Conservation (phyloP, 2,329 filamentous ascomycete genomes). For the Cercospora janseana region DNA sequence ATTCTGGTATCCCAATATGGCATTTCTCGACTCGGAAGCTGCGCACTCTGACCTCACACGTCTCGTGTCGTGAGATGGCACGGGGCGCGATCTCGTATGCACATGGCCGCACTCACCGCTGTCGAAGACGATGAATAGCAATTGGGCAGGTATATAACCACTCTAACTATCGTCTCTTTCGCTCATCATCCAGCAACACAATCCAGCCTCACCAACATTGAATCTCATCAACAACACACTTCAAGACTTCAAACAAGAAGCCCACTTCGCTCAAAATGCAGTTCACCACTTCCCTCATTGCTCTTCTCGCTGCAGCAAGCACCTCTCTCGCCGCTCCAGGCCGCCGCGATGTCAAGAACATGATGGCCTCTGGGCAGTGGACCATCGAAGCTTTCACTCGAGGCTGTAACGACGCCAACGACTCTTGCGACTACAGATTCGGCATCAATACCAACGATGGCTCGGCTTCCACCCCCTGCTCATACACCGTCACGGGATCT, state of each 20-base stretch:
- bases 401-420: conserved; percentile 18
- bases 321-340: conserved; percentile 19
- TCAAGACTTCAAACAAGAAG: conserved; percentile 8
- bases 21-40: too few species aligned
- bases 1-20: too few species aligned
- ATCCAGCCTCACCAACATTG: not conserved
- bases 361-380: conserved; percentile 24
- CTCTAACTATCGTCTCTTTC: too few species aligned
- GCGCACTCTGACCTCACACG: too few species aligned
- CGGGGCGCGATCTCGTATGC: too few species aligned
- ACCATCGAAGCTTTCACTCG: conserved; percentile 27
- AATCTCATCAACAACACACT: not conserved
- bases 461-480: conserved; percentile 17
- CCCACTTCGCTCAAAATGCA: conserved; percentile 22
- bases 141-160: too few species aligned
- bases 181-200: conserved; percentile 6
- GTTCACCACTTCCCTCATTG: conserved; percentile 22
- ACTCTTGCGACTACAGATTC: conserved; percentile 23
- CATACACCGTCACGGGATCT: conserved; percentile 22
- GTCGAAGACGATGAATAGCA: too few species aligned
- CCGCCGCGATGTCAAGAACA: conserved; percentile 14
- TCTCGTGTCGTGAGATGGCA: too few species aligned
- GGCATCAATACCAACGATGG: conserved; percentile 26
- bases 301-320: conserved; percentile 20
- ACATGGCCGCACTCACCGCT: too few species aligned